Percentiles rank a stretch among this genome's conserved stretches.
These are phyloP conservation scores for Ulota crispa DNA, from an alignment of 225 moss, liverwort and hornwort species.

Conservation along the genomic window DNA sequence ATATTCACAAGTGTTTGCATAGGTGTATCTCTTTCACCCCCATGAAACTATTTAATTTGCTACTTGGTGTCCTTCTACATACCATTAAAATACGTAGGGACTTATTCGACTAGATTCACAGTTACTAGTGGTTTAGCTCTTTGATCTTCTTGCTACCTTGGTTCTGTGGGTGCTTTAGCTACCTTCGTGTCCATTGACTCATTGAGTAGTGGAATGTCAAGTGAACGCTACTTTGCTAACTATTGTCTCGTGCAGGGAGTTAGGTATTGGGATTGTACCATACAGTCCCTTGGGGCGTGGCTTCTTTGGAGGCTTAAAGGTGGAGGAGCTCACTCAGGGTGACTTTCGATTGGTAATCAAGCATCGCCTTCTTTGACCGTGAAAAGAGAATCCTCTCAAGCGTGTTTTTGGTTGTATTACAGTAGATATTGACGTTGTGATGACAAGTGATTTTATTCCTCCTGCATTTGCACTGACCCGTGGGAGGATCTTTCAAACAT, in stretches of 20 bases:
- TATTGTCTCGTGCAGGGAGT: conserved; percentile 35
- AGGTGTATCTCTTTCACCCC: neutral
- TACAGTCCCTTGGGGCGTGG: conserved; percentile 61
- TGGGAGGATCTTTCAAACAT: neutral
- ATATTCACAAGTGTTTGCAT: neutral
- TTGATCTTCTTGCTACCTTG: neutral
- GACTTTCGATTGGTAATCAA: conserved; percentile 42
- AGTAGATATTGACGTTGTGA: neutral
- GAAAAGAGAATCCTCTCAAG: neutral
- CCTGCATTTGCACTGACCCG: neutral
- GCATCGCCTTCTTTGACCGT: neutral
- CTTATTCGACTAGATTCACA: neutral
- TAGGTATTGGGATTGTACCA: conserved; percentile 54
- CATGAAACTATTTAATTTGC: neutral
- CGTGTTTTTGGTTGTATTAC: neutral
- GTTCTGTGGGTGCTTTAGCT: neutral
- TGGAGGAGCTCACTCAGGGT: conserved; percentile 20
- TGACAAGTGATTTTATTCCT: too few relatives aligned
- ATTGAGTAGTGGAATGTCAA: neutral
- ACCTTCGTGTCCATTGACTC: neutral
- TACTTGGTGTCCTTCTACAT: neutral
- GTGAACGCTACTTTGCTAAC: neutral
- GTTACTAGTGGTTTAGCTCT: neutral
- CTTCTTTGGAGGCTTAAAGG: conserved; percentile 47
- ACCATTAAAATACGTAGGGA: too few relatives aligned